Percentiles rank a stretch among this genome's conserved stretches.
Evolutionary conservation across 306 rosid species (phyloP).

Genomic region (Abrus precatorius): DNA sequence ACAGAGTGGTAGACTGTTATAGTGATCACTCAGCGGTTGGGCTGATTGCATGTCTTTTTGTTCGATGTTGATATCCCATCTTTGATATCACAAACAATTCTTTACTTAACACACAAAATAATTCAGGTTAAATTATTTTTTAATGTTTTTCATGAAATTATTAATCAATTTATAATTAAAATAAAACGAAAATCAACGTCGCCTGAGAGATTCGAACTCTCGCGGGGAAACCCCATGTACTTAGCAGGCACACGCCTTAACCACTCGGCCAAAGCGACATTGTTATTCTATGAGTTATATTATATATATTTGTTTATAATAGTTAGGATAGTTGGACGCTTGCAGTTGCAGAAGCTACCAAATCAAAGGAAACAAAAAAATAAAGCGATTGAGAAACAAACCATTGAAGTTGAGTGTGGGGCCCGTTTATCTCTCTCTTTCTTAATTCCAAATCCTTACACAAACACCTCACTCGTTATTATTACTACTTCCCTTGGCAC

Average conservation of each 20-base stretch:
- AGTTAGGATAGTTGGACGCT: background rate
- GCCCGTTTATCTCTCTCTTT: conserved; percentile 42
- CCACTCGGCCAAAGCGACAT: conserved; percentile 82
- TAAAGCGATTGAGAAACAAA: conserved; percentile 41
- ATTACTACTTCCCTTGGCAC: background rate
- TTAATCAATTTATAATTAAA: no score
- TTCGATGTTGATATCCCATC: conserved; percentile 37
- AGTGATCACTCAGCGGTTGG: background rate
- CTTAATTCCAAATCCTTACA: background rate
- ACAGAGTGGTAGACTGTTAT: no score
- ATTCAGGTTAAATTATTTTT: background rate
- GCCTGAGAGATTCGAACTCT: conserved; percentile 82
- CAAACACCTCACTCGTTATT: background rate
- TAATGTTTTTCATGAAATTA: no score
- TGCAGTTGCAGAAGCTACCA: conserved; percentile 2
- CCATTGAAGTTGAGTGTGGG: conserved; percentile 42
- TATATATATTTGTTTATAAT: no score
- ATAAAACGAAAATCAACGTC: conserved; percentile 22
- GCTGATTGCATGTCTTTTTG: conserved; percentile 45
- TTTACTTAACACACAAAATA: conserved; percentile 12
- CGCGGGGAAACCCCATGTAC: conserved; percentile 75
- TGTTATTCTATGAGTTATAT: accelerated
- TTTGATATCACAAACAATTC: conserved; percentile 10
- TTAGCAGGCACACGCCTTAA: conserved; percentile 83
- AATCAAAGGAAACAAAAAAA: conserved; percentile 29